phyloP scores from a whole-genome alignment of 2,329 filamentous ascomycete species.

The Thermomyces lanuginosus region DNA sequence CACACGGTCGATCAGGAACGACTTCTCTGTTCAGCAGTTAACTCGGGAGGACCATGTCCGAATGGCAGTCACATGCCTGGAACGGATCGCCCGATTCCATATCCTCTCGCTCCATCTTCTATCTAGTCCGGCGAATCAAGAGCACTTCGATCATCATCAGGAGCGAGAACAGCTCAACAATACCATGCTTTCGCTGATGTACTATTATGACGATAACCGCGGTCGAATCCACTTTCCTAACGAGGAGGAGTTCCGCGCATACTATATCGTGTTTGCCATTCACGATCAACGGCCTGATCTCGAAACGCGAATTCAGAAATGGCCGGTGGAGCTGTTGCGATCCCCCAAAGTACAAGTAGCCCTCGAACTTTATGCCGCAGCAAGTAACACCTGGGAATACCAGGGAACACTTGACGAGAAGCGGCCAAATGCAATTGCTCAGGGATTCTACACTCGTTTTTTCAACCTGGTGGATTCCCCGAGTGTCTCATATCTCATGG shows the following conservation, averaged over 20 bases:
- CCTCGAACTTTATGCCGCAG: constrained; percentile 40
- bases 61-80: constrained; percentile 43
- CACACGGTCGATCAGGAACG: constrained; percentile 47
- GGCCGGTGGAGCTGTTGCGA: constrained; percentile 34
- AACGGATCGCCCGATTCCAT: constrained; percentile 48
- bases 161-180: constrained; percentile 49
- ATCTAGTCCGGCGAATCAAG: constrained; percentile 33
- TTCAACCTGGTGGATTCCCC: constrained; percentile 41
- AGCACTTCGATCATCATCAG: constrained; percentile 41
- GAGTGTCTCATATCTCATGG: constrained; percentile 44
- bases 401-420: constrained; percentile 36
- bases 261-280: constrained; percentile 42
- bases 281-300: constrained; percentile 37
- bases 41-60: constrained; percentile 39
- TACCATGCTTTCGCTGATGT: constrained; percentile 44
- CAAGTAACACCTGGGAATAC: constrained; percentile 36
- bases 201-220: constrained; percentile 42
- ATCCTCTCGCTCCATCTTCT: constrained; percentile 46
- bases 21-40: constrained; percentile 47
- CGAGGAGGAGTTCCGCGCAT: constrained; percentile 48
- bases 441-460: constrained; percentile 42
- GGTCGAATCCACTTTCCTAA: constrained; percentile 36
- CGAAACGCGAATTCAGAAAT: constrained; percentile 42
- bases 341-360: constrained; percentile 40
- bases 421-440: constrained; percentile 36